These are phyloP conservation scores for Warburgia ugandensis DNA, from an alignment of 164 flowering plant species.

Conservation along the genomic window DNA sequence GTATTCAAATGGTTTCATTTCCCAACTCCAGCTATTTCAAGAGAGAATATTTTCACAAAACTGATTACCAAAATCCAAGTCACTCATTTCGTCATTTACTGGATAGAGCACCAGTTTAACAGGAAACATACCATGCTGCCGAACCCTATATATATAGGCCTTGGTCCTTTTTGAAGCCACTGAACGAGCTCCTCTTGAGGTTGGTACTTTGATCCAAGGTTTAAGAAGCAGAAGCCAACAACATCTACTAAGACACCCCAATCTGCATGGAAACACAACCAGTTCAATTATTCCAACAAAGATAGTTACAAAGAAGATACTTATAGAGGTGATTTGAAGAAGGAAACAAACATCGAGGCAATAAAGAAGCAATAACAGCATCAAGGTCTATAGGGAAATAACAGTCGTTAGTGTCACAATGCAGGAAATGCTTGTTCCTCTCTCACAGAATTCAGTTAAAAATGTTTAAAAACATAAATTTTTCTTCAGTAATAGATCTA, in stretches of 20 bases:
- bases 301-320: too few relatives aligned
- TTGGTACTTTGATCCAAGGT: constrained; percentile 62
- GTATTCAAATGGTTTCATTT: background rate
- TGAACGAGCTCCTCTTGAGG: constrained; percentile 51
- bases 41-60: background rate
- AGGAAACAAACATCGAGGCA: background rate
- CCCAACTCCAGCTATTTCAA: background rate
- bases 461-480: too few relatives aligned
- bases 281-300: constrained; percentile 1
- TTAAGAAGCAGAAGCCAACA: constrained; percentile 91
- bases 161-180: constrained; percentile 63
- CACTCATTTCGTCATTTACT: background rate
- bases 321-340: background rate
- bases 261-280: constrained; percentile 37
- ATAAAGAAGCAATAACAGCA: background rate
- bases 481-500: too few relatives aligned
- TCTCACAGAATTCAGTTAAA: too few relatives aligned
- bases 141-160: constrained; percentile 88
- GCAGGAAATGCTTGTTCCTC: too few relatives aligned
- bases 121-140: constrained; percentile 90
- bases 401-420: too few relatives aligned
- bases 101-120: background rate
- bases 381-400: background rate
- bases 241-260: constrained; percentile 90
- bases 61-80: background rate